Evolutionary conservation across 805 yeast genomes (phyloP).

Genomic region (Monosporozyma yasuniensis): DNA sequence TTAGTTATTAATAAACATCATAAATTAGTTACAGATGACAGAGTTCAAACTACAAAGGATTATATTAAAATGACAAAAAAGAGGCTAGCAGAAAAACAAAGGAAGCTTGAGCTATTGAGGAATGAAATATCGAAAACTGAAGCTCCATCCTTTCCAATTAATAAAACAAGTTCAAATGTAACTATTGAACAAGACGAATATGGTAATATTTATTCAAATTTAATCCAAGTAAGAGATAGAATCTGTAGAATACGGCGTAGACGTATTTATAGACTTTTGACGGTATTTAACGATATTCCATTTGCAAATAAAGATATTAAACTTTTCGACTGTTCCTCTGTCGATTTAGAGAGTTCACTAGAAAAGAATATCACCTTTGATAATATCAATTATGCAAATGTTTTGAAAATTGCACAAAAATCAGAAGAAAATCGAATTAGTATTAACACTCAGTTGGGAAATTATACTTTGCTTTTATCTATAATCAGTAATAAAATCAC

Average conservation of each 20-base stretch:
- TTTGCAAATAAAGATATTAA: neutral
- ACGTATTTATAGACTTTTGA: neutral
- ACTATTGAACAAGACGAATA: slow-evolving; percentile 15
- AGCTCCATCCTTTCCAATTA: neutral
- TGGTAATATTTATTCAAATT: slow-evolving; percentile 20
- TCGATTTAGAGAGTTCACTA: neutral
- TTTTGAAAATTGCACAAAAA: slow-evolving; percentile 6
- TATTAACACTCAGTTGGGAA: slow-evolving; percentile 21
- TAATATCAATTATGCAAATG: slow-evolving; percentile 5
- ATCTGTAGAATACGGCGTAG: neutral
- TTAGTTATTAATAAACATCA: slow-evolving; percentile 2
- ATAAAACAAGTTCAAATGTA: neutral
- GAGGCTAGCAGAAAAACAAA: neutral
- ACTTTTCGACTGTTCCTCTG: neutral
- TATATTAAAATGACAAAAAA: neutral
- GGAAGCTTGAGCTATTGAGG: neutral
- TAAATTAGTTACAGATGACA: neutral
- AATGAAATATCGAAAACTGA: neutral
- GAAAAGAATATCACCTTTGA: slow-evolving; percentile 3
- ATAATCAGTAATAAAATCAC: slow-evolving; percentile 15
- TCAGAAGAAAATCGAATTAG: slow-evolving; percentile 7
- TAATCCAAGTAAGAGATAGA: slow-evolving; percentile 13
- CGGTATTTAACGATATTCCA: slow-evolving; percentile 13
- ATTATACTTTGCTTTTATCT: slow-evolving; percentile 19
- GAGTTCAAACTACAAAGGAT: neutral